Percentiles rank a stretch among this genome's conserved stretches.
Conservation (phyloP, 2,329 filamentous ascomycete genomes). For the Zelopaecilomyces penicillatus region DNA sequence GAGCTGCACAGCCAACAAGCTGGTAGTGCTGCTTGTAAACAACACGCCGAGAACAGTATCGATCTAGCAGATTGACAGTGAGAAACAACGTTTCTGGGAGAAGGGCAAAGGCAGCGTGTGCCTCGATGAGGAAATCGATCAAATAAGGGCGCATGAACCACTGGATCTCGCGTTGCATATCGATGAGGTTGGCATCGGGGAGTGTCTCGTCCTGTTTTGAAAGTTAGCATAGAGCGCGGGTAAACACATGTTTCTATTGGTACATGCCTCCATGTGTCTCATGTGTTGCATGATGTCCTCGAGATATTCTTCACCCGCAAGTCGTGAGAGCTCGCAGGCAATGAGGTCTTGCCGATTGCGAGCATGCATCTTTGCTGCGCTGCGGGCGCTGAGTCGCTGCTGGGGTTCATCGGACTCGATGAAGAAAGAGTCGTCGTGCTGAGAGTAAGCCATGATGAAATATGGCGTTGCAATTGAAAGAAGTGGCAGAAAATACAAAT, state of each 20-base stretch:
- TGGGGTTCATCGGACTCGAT: conserved; percentile 46
- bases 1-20: conserved; percentile 87
- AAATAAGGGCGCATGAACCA: conserved; percentile 99
- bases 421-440: conserved; percentile 42
- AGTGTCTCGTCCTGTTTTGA: conserved; percentile 63
- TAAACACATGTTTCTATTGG: not conserved
- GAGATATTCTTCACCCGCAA: conserved; percentile 82
- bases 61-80: conserved; percentile 89
- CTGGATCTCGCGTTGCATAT: conserved; percentile 98
- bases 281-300: conserved; percentile 93
- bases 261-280: conserved; percentile 78
- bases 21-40: conserved; percentile 99
- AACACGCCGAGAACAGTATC: conserved; percentile 94
- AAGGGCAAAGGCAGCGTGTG: conserved; percentile 87
- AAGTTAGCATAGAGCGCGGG: conserved; percentile 16
- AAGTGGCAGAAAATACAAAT: conserved; percentile 8
- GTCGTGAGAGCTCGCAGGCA: conserved; percentile 76
- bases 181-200: conserved; percentile 93
- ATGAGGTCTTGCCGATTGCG: conserved; percentile 81
- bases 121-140: conserved; percentile 96
- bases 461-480: conserved; percentile 9
- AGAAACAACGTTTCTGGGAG: conserved; percentile 93
- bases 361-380: conserved; percentile 69
- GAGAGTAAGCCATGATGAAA: conserved; percentile 38
- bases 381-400: conserved; percentile 57